A percentile compares a stretch with the other conserved stretches of the same genome.
Conservation (phyloP, 805 yeast species). For the Zygosaccharomyces pseudorouxii region DNA sequence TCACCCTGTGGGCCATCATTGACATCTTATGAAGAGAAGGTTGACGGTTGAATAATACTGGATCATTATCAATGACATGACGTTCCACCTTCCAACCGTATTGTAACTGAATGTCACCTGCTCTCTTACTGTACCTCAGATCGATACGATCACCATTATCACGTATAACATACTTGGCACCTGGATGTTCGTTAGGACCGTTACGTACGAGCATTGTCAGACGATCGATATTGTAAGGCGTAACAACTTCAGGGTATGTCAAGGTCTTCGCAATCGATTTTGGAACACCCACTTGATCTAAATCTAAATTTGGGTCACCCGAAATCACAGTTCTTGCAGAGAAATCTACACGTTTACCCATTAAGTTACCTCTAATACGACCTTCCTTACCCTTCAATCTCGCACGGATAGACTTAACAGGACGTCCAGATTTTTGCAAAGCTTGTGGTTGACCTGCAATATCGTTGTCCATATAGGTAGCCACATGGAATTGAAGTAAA, state of each 20-base stretch:
- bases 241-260: conserved; percentile 95
- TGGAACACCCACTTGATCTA: conserved; percentile 99
- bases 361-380: conserved; percentile 93
- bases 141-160: conserved; percentile 99
- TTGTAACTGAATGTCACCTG: conserved; percentile 96
- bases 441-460: conserved; percentile 99
- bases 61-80: conserved; percentile 95
- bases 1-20: conserved; percentile 99
- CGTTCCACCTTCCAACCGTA: conserved; percentile 99
- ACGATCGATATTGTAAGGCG: conserved; percentile 93
- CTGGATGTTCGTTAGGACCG: conserved; percentile 99
- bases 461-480: conserved; percentile 99
- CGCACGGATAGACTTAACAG: conserved; percentile 97
- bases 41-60: conserved; percentile 97
- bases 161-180: conserved; percentile 97
- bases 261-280: conserved; percentile 92
- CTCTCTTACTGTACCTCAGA: conserved; percentile 92
- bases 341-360: conserved; percentile 99
- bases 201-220: conserved; percentile 90
- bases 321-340: conserved; percentile 99
- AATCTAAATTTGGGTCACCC: conserved; percentile 96
- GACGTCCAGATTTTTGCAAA: conserved; percentile 96
- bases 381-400: conserved; percentile 99
- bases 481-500: conserved; percentile 92
- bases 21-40: conserved; percentile 99